These are phyloP conservation scores for Panellus pusillus DNA, from an alignment of 768 basidiomycete genomes.

Conservation along the genomic window DNA sequence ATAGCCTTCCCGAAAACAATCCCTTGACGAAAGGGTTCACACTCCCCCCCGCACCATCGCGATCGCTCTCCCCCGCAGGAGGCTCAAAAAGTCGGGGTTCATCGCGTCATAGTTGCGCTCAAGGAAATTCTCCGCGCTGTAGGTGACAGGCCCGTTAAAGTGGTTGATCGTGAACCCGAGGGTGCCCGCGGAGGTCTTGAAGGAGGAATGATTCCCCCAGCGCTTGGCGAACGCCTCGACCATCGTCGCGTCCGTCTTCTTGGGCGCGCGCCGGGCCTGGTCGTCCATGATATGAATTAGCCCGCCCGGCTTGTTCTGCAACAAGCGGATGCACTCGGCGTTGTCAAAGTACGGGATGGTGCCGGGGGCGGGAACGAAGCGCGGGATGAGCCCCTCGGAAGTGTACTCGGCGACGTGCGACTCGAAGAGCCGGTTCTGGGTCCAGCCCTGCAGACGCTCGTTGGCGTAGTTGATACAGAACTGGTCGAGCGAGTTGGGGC, in stretches of 20 bases:
- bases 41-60: constrained; percentile 59
- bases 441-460: constrained; percentile 84
- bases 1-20: constrained; percentile 88
- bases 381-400: constrained; percentile 69
- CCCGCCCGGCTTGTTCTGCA: constrained; percentile 87
- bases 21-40: constrained; percentile 92
- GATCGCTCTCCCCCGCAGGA: constrained; percentile 68
- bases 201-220: constrained; percentile 91
- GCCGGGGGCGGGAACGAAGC: constrained; percentile 52
- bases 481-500: constrained; percentile 92
- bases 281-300: constrained; percentile 98
- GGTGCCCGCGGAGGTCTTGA: constrained; percentile 81
- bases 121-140: constrained; percentile 88
- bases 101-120: constrained; percentile 86
- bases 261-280: constrained; percentile 80
- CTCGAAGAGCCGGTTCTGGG: constrained; percentile 80
- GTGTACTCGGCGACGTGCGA: constrained; percentile 79
- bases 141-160: constrained; percentile 88
- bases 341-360: constrained; percentile 84
- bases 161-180: constrained; percentile 91
- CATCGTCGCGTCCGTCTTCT: constrained; percentile 94
- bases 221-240: constrained; percentile 92
- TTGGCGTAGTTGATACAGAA: constrained; percentile 97
- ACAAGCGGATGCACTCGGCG: constrained; percentile 80
- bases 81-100: constrained; percentile 89